phyloP scores from a whole-genome alignment of 1,284 basidiomycete genomes.

The Abortiporus biennis region DNA sequence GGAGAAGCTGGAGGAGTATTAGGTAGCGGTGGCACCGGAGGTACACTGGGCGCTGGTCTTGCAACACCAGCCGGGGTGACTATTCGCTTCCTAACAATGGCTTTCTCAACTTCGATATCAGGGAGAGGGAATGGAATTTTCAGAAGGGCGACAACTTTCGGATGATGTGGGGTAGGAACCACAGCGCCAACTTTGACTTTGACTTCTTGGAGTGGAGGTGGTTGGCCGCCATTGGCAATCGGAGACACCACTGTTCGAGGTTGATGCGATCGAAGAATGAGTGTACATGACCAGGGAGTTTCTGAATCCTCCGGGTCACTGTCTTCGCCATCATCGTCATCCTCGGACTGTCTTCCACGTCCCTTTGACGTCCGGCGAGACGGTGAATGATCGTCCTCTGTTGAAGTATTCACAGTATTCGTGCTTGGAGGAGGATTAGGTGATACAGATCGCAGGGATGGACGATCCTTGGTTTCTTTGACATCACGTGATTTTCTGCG shows the following conservation, averaged over 20 bases:
- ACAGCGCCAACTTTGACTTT: slow-evolving; percentile 70
- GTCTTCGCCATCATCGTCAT: slow-evolving; percentile 56
- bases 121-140: slow-evolving; percentile 85
- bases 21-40: not conserved
- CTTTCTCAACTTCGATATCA: slow-evolving; percentile 62
- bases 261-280: slow-evolving; percentile 39
- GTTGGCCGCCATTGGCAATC: slow-evolving; percentile 7
- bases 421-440: slow-evolving; percentile 8
- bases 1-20: slow-evolving; percentile 1
- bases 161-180: slow-evolving; percentile 92
- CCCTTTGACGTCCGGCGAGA: too few relatives aligned
- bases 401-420: too few relatives aligned
- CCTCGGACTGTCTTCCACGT: slow-evolving; percentile 15
- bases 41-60: slow-evolving; percentile 25
- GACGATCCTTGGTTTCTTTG: slow-evolving; percentile 7
- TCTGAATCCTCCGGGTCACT: slow-evolving; percentile 95
- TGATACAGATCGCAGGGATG: slow-evolving; percentile 18
- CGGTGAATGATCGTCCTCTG: too few relatives aligned
- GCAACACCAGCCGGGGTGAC: slow-evolving; percentile 37
- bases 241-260: too few relatives aligned
- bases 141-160: slow-evolving; percentile 88
- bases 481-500: too few relatives aligned
- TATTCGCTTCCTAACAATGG: slow-evolving; percentile 46
- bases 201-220: slow-evolving; percentile 12
- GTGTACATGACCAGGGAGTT: slow-evolving; percentile 87